Evolutionary conservation across 208 protist species (phyloP).

Genomic region (Acanthamoeba royreba): DNA sequence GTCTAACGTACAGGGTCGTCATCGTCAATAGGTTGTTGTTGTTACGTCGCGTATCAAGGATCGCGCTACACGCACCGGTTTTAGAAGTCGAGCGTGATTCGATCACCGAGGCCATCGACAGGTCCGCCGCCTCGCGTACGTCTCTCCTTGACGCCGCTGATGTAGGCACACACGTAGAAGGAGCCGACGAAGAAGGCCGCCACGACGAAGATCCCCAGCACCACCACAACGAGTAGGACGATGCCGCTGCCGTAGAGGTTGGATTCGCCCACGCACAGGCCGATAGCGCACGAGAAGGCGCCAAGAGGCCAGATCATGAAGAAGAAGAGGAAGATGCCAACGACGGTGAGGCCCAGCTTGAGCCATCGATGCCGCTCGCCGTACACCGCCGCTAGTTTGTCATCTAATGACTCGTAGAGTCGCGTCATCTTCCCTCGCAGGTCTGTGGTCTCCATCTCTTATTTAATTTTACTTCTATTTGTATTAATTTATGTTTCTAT

Average conservation of each 20-base stretch:
- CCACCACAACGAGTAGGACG: not conserved
- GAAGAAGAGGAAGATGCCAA: conserved; percentile 1
- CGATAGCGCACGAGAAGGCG: not conserved
- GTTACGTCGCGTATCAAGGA: no score
- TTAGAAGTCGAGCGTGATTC: not conserved
- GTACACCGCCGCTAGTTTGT: not conserved
- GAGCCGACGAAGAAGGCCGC: not conserved
- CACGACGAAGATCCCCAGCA: not conserved
- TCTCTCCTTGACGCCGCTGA: not conserved
- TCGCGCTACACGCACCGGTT: no score
- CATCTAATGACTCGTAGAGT: not conserved
- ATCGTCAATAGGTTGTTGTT: no score
- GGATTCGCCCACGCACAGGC: not conserved
- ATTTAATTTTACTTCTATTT: no score
- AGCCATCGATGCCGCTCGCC: not conserved
- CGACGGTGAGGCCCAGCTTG: not conserved
- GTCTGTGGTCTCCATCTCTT: no score
- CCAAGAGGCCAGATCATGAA: not conserved
- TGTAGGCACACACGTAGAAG: not conserved
- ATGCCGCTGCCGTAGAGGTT: not conserved
- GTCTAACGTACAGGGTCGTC: no score
- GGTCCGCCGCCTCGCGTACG: not conserved
- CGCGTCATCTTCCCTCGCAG: no score
- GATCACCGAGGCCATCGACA: not conserved
- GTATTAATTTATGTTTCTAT: no score